Conservation (phyloP, 371 early-diverging fungal genomes). For the Syncephalastrum sp. region DNA sequence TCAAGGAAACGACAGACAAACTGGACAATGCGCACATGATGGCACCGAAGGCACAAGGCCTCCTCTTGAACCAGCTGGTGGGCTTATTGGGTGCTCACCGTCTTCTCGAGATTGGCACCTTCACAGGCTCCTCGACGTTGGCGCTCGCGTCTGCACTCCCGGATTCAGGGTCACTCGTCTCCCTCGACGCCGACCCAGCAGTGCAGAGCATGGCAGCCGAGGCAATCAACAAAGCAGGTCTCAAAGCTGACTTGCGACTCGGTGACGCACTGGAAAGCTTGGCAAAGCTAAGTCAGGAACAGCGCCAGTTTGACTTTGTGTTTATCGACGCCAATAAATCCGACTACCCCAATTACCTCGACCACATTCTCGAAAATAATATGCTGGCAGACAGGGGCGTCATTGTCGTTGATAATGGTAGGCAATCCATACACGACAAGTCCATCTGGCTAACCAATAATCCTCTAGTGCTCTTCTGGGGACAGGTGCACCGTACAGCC, state of each 20-base stretch:
- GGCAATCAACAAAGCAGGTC: constrained; percentile 23
- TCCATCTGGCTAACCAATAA: neutral
- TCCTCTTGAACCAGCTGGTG: constrained; percentile 39
- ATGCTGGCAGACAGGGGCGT: constrained; percentile 50
- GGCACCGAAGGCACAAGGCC: constrained; percentile 42
- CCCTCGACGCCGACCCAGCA: constrained; percentile 46
- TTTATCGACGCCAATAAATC: constrained; percentile 68
- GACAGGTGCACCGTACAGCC: constrained; percentile 36
- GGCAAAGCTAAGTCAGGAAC: no score
- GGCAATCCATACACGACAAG: neutral
- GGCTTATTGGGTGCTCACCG: constrained; percentile 29
- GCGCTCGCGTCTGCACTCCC: constrained; percentile 60
- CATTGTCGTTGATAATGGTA: constrained; percentile 61
- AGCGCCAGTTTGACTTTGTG: constrained; percentile 44
- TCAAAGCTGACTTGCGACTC: constrained; percentile 22
- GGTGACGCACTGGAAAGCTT: constrained; percentile 32
- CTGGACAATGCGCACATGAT: constrained; percentile 43
- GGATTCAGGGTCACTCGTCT: constrained; percentile 25
- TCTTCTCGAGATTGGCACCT: constrained; percentile 62
- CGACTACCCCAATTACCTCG: constrained; percentile 53
- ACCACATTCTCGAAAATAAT: constrained; percentile 47
- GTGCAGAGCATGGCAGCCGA: constrained; percentile 39
- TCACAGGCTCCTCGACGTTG: constrained; percentile 59
- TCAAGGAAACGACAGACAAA: constrained; percentile 20
- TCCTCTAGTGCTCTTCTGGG: constrained; percentile 35